These are phyloP conservation scores for Yarrowia hollandica DNA, from an alignment of 805 yeast species.

Conservation along the genomic window DNA sequence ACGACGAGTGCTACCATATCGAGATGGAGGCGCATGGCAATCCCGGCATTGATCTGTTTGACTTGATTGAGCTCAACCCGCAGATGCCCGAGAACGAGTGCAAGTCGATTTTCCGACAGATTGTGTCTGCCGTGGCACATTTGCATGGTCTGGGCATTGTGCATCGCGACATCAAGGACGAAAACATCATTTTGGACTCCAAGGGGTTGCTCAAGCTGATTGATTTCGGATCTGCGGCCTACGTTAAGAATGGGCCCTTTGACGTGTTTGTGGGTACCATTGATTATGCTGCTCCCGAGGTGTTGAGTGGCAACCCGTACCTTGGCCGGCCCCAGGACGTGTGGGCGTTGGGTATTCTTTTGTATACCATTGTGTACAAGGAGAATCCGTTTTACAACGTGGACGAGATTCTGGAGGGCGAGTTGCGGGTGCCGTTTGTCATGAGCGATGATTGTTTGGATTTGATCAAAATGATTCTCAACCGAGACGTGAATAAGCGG, in stretches of 20 bases:
- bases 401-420: constrained; percentile 93
- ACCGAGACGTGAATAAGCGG: constrained; percentile 63
- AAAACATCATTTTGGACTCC: constrained; percentile 83
- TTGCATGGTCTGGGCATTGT: constrained; percentile 83
- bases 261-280: constrained; percentile 97
- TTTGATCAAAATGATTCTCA: constrained; percentile 64
- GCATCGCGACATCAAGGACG: constrained; percentile 94
- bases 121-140: constrained; percentile 75
- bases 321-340: constrained; percentile 94
- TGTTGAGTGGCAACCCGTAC: constrained; percentile 81
- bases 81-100: constrained; percentile 80
- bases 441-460: constrained; percentile 59
- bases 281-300: constrained; percentile 98
- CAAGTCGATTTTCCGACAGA: constrained; percentile 73
- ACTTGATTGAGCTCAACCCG: constrained; percentile 81
- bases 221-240: constrained; percentile 96
- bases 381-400: constrained; percentile 96
- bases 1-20: constrained; percentile 80
- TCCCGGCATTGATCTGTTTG: constrained; percentile 92
- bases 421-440: constrained; percentile 66
- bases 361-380: constrained; percentile 86
- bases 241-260: constrained; percentile 86
- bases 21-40: constrained; percentile 89
- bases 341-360: constrained; percentile 92
- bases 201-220: constrained; percentile 79